phyloP scores from a whole-genome alignment of 2,329 filamentous ascomycete species.

The Pseudogymnoascus sp. region DNA sequence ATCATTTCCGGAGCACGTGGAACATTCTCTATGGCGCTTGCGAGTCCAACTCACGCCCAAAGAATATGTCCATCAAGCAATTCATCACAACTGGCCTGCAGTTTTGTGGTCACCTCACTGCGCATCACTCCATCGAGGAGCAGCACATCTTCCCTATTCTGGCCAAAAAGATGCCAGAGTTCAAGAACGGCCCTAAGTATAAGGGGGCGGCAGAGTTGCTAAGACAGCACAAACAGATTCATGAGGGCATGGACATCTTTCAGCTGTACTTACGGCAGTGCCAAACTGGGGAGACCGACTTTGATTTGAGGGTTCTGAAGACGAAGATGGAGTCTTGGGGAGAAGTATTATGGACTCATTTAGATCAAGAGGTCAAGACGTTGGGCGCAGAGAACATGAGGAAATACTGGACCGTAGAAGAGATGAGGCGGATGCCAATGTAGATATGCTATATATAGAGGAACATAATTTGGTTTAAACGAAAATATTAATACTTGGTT shows the following conservation, averaged over 20 bases:
- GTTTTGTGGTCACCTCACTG: conserved; percentile 62
- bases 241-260: conserved; percentile 63
- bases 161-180: conserved; percentile 72
- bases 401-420: conserved; percentile 68
- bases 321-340: conserved; percentile 72
- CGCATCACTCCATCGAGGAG: conserved; percentile 82
- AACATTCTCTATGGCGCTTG: conserved; percentile 62
- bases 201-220: conserved; percentile 56
- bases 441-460: conserved; percentile 30
- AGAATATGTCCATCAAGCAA: conserved; percentile 57
- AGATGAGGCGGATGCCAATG: conserved; percentile 66
- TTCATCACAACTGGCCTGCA: conserved; percentile 63
- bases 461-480: not conserved
- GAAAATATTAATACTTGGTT: not conserved
- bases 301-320: conserved; percentile 54
- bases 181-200: conserved; percentile 58
- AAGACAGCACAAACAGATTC: conserved; percentile 71
- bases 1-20: conserved; percentile 70
- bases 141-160: conserved; percentile 71
- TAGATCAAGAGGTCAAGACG: conserved; percentile 76
- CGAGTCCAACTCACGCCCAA: conserved; percentile 49
- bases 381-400: conserved; percentile 84
- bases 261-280: conserved; percentile 59
- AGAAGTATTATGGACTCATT: conserved; percentile 69
- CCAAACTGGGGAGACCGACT: conserved; percentile 52